Base-by-base conservation (phyloP, 768 basidiomycete genomes). In the Chlorophyllum brunneum region DNA sequence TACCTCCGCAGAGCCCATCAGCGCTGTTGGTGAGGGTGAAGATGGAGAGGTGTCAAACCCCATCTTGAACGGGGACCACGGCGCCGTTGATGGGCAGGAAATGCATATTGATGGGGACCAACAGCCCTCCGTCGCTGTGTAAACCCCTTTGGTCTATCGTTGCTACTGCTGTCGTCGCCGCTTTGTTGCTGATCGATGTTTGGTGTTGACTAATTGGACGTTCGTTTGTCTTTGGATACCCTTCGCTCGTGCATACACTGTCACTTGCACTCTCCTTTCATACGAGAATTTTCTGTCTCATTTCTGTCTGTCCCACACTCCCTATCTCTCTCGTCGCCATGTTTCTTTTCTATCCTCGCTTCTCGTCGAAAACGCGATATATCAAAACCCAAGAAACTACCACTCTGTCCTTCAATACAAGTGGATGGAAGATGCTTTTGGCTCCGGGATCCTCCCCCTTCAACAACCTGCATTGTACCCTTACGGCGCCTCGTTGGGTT, bases 391-490 rank as follows among this genome's bases (percentile, higher is more conserved):
- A 61, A 58, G 61, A 60, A 64, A 65, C 63, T 58, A 58, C 50
- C 23, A 4, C 58, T 49, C 56, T 52, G 58, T 50, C 54, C 56
- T 44, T 44, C 58, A 52, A 56, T 57, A 56, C 62, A 62, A 68
- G 66, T 70, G 72, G 73, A 75, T 70, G 75, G 71, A 72, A 68
- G 64, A 66, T 64, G 60, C 68, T 69, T 69, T 37, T 75, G 76
- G 69, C 69, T 65, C 66, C 67, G 74, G 62, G 71, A 70, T 70
- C 65, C 53, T 55, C 59, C 54, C 56, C 54, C 34, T 50, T 47
- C 49, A 51, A 48, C 48, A 5, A 56, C 53, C 30, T 31, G 49
- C n/a, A 29, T 45, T 48, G 39, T 54, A 44, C 50, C 40, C 55
- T 47, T 56, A 41, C 49, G 31, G 40, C 49, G 43, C 42, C 24